phyloP scores from a whole-genome alignment of 2,329 filamentous ascomycete species.

The Talaromyces sp. region DNA sequence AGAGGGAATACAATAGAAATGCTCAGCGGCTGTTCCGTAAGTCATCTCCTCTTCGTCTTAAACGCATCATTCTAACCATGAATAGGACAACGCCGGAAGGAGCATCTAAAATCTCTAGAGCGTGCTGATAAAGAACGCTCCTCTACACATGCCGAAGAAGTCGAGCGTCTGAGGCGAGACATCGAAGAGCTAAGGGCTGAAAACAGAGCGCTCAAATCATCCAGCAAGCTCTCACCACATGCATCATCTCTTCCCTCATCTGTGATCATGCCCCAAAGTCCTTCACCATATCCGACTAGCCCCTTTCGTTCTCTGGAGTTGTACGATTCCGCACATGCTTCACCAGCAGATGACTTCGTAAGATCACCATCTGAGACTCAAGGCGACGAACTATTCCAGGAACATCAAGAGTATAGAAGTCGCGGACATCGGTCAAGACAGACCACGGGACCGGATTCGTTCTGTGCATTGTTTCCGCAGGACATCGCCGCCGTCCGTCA shows the following conservation, averaged over 20 bases:
- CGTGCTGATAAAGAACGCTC: conserved; percentile 43
- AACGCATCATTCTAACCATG: neutral
- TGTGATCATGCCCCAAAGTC: conserved; percentile 11
- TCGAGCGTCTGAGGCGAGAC: conserved; percentile 42
- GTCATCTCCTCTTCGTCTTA: neutral
- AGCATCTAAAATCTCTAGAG: conserved; percentile 47
- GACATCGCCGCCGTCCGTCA: conserved; percentile 37
- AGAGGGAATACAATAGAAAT: conserved; percentile 41
- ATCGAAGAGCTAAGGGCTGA: conserved; percentile 43
- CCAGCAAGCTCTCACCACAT: conserved; percentile 34
- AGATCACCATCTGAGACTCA: neutral
- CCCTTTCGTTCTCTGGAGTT: conserved; percentile 22
- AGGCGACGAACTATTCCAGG: neutral
- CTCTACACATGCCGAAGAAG: conserved; percentile 42
- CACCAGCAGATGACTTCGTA: neutral
- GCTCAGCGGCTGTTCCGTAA: conserved; percentile 48
- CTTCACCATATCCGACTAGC: conserved; percentile 24
- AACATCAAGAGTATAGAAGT: neutral
- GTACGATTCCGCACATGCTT: conserved; percentile 6
- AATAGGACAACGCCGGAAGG: conserved; percentile 45
- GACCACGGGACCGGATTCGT: conserved; percentile 7
- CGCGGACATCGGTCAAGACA: neutral
- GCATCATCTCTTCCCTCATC: conserved; percentile 25
- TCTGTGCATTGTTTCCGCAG: conserved; percentile 32
- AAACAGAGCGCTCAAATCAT: conserved; percentile 38